These are phyloP conservation scores for Phialocephala sp. DNA, from an alignment of 2,329 filamentous ascomycete genomes.

Conservation along the genomic window DNA sequence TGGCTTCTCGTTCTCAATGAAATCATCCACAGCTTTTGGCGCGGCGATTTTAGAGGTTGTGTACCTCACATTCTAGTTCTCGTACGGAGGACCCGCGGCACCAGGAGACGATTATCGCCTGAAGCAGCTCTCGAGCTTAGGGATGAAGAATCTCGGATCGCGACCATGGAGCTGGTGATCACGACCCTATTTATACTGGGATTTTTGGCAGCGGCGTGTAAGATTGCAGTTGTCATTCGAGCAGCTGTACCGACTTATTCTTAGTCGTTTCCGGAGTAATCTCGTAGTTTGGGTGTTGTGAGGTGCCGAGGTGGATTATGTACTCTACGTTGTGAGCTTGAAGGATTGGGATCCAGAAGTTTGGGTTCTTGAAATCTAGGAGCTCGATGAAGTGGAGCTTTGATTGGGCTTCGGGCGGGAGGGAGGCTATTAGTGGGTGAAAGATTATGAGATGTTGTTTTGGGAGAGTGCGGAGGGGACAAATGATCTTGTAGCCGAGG, in stretches of 20 bases:
- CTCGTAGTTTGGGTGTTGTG: neutral
- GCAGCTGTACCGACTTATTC: neutral
- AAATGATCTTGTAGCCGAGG: neutral
- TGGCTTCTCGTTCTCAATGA: neutral
- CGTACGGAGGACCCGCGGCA: neutral
- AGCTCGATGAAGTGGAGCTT: neutral
- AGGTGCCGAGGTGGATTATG: neutral
- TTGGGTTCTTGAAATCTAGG: neutral
- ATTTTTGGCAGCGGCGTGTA: neutral
- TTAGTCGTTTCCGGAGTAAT: neutral
- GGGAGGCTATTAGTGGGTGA: neutral
- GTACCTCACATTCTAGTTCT: neutral
- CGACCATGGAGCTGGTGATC: neutral
- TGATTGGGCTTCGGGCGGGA: neutral
- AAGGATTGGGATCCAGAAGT: neutral
- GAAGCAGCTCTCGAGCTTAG: neutral
- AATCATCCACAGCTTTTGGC: neutral
- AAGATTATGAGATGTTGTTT: neutral
- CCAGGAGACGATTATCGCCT: neutral
- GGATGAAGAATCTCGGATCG: neutral
- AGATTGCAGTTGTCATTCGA: neutral
- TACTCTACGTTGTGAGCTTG: neutral
- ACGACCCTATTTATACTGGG: neutral
- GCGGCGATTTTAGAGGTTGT: neutral
- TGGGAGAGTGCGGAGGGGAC: neutral